These are phyloP conservation scores for Lactarius indigo DNA, from an alignment of 768 basidiomycete genomes.

Conservation along the genomic window DNA sequence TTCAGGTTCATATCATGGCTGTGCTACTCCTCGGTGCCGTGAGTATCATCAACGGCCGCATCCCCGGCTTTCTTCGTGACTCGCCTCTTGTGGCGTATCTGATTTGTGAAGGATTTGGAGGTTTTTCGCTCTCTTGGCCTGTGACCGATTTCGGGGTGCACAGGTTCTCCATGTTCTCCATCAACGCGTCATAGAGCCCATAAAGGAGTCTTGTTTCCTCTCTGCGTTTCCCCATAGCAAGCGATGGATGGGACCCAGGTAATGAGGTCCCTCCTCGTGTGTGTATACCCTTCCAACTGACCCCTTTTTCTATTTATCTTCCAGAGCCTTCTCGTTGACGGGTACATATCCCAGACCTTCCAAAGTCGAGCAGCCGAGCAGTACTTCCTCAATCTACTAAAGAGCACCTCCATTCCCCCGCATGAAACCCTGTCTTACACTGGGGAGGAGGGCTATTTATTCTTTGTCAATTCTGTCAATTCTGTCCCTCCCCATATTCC, in stretches of 20 bases:
- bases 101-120: not conserved
- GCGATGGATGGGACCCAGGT: not conserved
- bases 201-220: not conserved
- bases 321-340: not conserved
- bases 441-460: not conserved
- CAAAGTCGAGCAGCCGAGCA: not conserved
- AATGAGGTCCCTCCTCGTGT: not conserved
- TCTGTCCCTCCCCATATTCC: not conserved
- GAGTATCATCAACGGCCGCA: not conserved
- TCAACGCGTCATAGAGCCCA: not conserved
- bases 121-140: not conserved
- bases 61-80: not conserved
- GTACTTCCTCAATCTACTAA: not conserved
- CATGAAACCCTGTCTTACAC: not conserved
- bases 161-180: not conserved
- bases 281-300: not conserved
- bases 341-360: constrained; percentile 1
- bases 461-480: no score
- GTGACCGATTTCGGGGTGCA: not conserved
- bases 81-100: not conserved
- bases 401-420: not conserved
- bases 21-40: not conserved
- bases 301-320: not conserved
- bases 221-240: not conserved
- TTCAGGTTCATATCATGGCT: not conserved